Base-by-base conservation (phyloP, 768 basidiomycete genomes). In the Kwoniella europaea region DNA sequence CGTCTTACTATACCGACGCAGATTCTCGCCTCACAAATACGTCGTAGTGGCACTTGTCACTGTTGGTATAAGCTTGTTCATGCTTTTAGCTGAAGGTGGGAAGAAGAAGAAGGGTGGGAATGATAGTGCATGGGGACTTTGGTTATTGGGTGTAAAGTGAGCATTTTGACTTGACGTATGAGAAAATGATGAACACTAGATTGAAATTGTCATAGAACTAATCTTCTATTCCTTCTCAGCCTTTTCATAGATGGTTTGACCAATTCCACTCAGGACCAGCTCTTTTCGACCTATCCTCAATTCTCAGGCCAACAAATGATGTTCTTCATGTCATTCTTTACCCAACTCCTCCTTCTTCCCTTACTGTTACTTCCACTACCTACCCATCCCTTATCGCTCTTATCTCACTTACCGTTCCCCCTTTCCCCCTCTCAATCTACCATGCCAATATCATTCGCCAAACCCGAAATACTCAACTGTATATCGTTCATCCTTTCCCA, bases 301-400 rank as follows among this genome's bases (percentile, higher is more conserved):
- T 86, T 89, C 55, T 86, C 88, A 2, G 97, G 97, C 9, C 94
- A 97, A 83, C 97, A 99, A 81, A 98, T 99, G 95, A 98, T 99
- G 97, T 90, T 98, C 82, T 96, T 90, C 89, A 96, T 99, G 84
- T 96, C 91, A 29, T 91, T 95, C 85, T 91, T 91, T 84, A 92
- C 94, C 3, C 71, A 90, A 46, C 82, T 93, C 67, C 90, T 92
- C 22, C 86, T 88, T 1, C 80, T 89, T 12, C 89, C 97, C 29
- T 88, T 90, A 29, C 81, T 91, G 7, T 86, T 93, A 22, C 65
- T 83, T 10, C 59, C 93, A 90, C 64, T 75, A 56, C 75, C 84
- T n/a, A 68, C 74, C 18, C 64, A 83, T 50, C 69, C 93, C 90
- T 1, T 88, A 90, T 75, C 92, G 65, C 91, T 94, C 18, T 89